phyloP scores from a whole-genome alignment of 2,329 filamentous ascomycete genomes.

The Botrytis tulipae region DNA sequence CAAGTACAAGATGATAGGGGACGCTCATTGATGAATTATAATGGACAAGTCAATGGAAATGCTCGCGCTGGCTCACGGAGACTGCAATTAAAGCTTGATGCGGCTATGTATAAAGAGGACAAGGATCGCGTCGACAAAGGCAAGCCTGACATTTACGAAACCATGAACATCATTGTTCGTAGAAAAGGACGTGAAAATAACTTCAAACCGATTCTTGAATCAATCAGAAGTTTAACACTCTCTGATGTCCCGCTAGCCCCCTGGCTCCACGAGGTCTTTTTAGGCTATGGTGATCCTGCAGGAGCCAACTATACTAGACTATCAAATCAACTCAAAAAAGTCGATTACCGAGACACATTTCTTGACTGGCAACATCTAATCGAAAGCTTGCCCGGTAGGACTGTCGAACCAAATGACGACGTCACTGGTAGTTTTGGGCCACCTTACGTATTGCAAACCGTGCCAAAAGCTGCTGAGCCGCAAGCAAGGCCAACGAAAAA shows the following conservation, averaged over 20 bases:
- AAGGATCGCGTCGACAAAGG: slow-evolving; percentile 62
- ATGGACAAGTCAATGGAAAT: slow-evolving; percentile 62
- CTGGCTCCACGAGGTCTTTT: slow-evolving; percentile 94
- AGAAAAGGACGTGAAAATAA: slow-evolving; percentile 90
- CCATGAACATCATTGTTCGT: slow-evolving; percentile 81
- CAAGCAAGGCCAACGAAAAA: slow-evolving; percentile 69
- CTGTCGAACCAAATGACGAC: slow-evolving; percentile 73
- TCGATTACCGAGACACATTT: slow-evolving; percentile 94
- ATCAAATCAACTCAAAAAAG: slow-evolving; percentile 69
- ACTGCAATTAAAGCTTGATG: slow-evolving; percentile 78
- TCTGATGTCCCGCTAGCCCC: slow-evolving; percentile 82
- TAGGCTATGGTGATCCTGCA: slow-evolving; percentile 93
- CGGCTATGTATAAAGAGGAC: slow-evolving; percentile 74
- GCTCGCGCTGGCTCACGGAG: slow-evolving; percentile 61
- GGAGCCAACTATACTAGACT: slow-evolving; percentile 84
- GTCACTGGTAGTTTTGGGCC: slow-evolving; percentile 74
- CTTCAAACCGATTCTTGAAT: slow-evolving; percentile 90
- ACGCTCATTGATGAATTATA: slow-evolving; percentile 63
- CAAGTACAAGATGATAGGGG: slow-evolving; percentile 86
- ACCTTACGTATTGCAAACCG: slow-evolving; percentile 78
- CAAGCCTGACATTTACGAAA: slow-evolving; percentile 77
- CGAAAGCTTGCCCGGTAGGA: slow-evolving; percentile 85
- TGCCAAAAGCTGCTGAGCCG: slow-evolving; percentile 53
- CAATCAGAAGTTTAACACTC: slow-evolving; percentile 80
- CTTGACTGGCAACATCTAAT: slow-evolving; percentile 92